Percentiles rank a stretch among this genome's conserved stretches.
Conservation (phyloP, 352 stramenopile genomes). For the Thraustotheca clavata region DNA sequence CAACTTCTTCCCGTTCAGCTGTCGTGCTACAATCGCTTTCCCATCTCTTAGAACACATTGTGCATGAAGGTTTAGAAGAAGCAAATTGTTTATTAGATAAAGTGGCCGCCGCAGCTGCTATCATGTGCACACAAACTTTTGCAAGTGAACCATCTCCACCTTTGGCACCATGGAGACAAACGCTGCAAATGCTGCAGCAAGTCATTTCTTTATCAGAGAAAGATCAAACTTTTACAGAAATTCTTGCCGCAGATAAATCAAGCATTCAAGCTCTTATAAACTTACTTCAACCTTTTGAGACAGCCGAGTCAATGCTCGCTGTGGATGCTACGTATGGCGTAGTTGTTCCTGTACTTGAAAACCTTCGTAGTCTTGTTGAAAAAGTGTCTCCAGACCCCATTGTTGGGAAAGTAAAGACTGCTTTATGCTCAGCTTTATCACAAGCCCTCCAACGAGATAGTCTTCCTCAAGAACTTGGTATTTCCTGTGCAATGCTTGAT, state of each 20-base stretch:
- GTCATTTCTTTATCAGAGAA: neutral
- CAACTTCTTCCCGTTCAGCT: neutral
- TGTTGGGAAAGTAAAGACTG: neutral
- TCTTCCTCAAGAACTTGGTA: neutral
- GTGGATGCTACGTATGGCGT: conserved; percentile 1
- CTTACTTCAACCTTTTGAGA: conserved; percentile 7
- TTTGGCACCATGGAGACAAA: neutral
- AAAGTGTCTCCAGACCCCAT: neutral
- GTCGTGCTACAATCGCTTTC: conserved; percentile 5
- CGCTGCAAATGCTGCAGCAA: conserved; percentile 7
- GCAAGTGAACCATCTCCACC: neutral
- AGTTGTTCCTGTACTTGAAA: conserved; percentile 13
- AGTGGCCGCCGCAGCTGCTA: neutral
- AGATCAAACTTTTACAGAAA: neutral
- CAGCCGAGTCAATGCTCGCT: conserved; percentile 9
- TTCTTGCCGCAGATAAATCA: neutral
- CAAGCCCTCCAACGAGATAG: neutral
- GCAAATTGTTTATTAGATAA: neutral
- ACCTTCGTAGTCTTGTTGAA: neutral
- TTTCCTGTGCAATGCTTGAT: conserved; percentile 7
- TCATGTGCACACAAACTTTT: neutral
- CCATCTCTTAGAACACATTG: neutral
- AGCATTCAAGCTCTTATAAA: neutral
- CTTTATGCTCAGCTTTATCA: neutral
- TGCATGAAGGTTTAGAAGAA: neutral